A percentile compares a stretch with the other conserved stretches of the same genome.
Evolutionary conservation across 2,329 filamentous ascomycete genomes (phyloP).

Genomic region (Penicillium crustosum): DNA sequence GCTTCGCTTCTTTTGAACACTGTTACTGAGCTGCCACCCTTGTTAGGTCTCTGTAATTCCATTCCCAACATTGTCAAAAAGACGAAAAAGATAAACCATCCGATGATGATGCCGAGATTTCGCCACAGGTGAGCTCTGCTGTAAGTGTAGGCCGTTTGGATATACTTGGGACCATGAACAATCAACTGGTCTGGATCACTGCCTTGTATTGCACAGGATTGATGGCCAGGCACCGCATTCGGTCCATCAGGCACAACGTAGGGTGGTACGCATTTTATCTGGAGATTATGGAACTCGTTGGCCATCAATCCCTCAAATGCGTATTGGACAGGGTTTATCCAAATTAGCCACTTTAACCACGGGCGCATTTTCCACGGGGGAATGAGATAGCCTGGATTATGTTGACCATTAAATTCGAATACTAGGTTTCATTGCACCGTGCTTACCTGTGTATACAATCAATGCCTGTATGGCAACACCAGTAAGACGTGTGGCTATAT

Average conservation of each 20-base stretch:
- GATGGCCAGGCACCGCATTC: constrained; percentile 49
- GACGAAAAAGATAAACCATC: constrained; percentile 73
- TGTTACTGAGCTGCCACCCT: constrained; percentile 77
- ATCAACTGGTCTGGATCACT: constrained; percentile 52
- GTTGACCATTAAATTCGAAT: neutral
- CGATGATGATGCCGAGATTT: constrained; percentile 78
- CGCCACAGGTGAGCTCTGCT: constrained; percentile 61
- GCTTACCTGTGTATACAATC: constrained; percentile 57
- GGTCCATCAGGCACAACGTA: constrained; percentile 58
- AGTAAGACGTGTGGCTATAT: constrained; percentile 48
- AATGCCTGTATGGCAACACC: constrained; percentile 52
- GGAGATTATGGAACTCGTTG: constrained; percentile 66
- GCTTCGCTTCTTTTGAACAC: constrained; percentile 70
- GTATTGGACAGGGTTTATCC: constrained; percentile 68
- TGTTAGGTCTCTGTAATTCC: constrained; percentile 74
- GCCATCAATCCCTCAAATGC: constrained; percentile 67
- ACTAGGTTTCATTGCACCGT: rapidly evolving
- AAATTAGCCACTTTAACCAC: constrained; percentile 64
- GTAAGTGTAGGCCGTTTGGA: constrained; percentile 56
- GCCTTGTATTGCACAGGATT: constrained; percentile 61
- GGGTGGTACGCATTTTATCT: constrained; percentile 56
- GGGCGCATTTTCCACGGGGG: constrained; percentile 61
- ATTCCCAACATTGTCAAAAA: constrained; percentile 73
- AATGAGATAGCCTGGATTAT: constrained; percentile 59
- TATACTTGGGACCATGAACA: constrained; percentile 58